These are phyloP conservation scores for Glutinoglossum americanum DNA, from an alignment of 495 filamentous ascomycete genomes.

Conservation along the genomic window DNA sequence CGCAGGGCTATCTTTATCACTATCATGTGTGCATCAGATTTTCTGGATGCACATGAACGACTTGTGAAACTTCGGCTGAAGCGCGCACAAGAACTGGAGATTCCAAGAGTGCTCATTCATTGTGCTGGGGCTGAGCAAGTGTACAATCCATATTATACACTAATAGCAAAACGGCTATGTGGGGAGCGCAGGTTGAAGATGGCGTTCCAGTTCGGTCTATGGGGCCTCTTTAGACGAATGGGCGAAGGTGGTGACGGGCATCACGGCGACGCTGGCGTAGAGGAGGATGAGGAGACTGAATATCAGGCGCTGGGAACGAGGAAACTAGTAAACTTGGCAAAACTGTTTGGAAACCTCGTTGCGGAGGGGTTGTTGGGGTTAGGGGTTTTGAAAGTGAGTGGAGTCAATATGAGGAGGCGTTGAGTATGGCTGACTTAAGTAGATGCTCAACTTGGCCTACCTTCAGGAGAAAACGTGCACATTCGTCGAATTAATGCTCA, in stretches of 20 bases:
- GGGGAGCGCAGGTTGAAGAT: constrained; percentile 47
- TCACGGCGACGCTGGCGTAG: constrained; percentile 28
- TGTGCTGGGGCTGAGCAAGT: constrained; percentile 62
- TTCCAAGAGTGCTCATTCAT: constrained; percentile 70
- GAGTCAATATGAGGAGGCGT: neutral
- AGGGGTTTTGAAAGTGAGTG: constrained; percentile 34
- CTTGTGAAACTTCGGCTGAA: constrained; percentile 69
- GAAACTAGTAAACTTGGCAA: constrained; percentile 70
- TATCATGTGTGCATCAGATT: constrained; percentile 73
- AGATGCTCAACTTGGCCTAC: constrained; percentile 54
- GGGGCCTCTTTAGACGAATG: constrained; percentile 71
- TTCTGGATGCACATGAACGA: constrained; percentile 56
- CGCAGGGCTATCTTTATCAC: constrained; percentile 81
- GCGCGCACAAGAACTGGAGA: constrained; percentile 64
- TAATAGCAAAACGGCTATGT: constrained; percentile 59
- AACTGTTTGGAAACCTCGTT: constrained; percentile 60
- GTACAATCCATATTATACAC: constrained; percentile 86
- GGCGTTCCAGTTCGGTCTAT: constrained; percentile 68
- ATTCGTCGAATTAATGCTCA: constrained; percentile 61
- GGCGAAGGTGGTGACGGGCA: constrained; percentile 39
- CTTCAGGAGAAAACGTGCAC: constrained; percentile 52
- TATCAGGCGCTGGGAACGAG: constrained; percentile 34
- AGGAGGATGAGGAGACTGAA: constrained; percentile 23
- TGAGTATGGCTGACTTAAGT: neutral
- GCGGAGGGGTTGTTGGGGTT: constrained; percentile 41